Percentiles rank a stretch among this genome's conserved stretches.
Evolutionary conservation across 768 basidiomycete genomes (phyloP).

Genomic region (Boletus tomentosulus): DNA sequence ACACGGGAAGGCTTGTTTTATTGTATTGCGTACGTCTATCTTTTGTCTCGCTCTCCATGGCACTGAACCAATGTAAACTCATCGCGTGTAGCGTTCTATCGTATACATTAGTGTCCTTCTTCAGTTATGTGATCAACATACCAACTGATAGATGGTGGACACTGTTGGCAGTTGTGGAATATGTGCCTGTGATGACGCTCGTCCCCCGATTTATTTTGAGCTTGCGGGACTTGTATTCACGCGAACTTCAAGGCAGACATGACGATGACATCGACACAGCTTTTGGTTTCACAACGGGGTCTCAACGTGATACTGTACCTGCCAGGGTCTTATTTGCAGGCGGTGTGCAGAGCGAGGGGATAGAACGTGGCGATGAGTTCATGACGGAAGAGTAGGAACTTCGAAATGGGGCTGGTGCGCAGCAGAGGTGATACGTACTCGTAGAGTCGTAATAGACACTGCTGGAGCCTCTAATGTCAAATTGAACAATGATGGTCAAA

Average conservation of each 20-base stretch:
- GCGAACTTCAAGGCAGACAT: background rate
- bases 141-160: too few relatives aligned
- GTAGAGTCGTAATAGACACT: too few relatives aligned
- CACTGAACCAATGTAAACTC: background rate
- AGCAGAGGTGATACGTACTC: too few relatives aligned
- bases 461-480: too few relatives aligned
- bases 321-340: background rate
- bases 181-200: background rate
- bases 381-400: too few relatives aligned
- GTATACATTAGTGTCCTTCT: too few relatives aligned
- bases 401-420: too few relatives aligned
- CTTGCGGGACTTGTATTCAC: background rate
- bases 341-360: too few relatives aligned
- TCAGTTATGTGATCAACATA: too few relatives aligned
- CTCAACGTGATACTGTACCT: background rate
- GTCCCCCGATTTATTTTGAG: background rate
- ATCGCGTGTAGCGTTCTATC: too few relatives aligned
- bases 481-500: too few relatives aligned
- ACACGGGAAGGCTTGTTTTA: background rate
- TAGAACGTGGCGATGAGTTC: too few relatives aligned
- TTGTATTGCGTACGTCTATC: background rate
- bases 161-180: background rate
- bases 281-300: background rate
- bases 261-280: background rate
- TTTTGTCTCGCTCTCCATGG: background rate